Percentiles rank a stretch among this genome's conserved stretches.
phyloP scores from a whole-genome alignment of 495 filamentous ascomycete genomes.

The Xylaria curta region DNA sequence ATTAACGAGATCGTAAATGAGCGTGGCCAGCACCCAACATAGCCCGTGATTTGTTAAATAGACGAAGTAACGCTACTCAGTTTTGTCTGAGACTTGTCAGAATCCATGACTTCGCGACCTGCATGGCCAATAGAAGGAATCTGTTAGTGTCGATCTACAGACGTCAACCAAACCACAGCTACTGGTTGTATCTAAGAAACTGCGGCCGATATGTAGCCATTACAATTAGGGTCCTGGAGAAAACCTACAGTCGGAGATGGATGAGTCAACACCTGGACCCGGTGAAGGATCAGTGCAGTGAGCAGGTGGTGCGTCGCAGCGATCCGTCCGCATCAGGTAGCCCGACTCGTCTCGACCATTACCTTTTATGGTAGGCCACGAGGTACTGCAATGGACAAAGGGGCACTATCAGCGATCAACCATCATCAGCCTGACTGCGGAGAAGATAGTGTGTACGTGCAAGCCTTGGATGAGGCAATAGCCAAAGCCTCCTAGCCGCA shows the following conservation, averaged over 20 bases:
- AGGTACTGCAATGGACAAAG: constrained; percentile 16
- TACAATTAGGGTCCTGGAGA: not conserved
- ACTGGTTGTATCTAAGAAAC: not conserved
- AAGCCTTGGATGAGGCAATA: constrained; percentile 1
- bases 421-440: not conserved
- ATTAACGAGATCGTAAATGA: not conserved
- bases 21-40: not conserved
- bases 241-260: not conserved
- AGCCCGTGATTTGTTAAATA: not conserved
- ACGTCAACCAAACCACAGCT: not conserved
- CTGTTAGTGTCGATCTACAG: not conserved
- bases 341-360: constrained; percentile 25
- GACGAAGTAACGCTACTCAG: not conserved
- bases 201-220: not conserved
- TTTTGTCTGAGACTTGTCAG: not conserved
- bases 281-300: not conserved
- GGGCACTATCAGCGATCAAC: constrained; percentile 19
- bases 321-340: constrained; percentile 22
- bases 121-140: not conserved
- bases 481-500: not conserved
- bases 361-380: constrained; percentile 25
- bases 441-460: not conserved
- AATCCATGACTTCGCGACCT: constrained; percentile 7
- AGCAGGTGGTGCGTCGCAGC: not conserved
- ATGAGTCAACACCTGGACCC: not conserved